Conservation (phyloP, 495 filamentous ascomycete species). For the Arthonia radiata region DNA sequence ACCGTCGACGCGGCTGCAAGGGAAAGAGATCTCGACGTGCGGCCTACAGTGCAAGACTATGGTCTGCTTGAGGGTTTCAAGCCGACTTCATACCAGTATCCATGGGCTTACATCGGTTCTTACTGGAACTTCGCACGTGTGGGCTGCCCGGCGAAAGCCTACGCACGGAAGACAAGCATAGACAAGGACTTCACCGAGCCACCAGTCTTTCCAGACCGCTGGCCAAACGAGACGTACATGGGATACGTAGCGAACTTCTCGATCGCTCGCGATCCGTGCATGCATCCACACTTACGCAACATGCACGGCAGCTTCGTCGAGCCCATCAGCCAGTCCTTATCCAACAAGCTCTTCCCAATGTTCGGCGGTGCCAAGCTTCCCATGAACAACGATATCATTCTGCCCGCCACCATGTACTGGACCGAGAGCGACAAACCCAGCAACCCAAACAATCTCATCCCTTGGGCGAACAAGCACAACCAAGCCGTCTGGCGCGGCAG, state of each 20-base stretch:
- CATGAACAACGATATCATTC: slow-evolving; percentile 59
- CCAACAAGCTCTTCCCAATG: slow-evolving; percentile 35
- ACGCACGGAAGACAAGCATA: slow-evolving; percentile 22
- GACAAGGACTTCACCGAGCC: slow-evolving; percentile 10
- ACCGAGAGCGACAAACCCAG: slow-evolving; percentile 18
- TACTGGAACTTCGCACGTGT: slow-evolving; percentile 38
- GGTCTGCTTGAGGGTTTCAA: too few species aligned
- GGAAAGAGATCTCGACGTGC: slow-evolving; percentile 1
- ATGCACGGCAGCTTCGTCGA: slow-evolving; percentile 50
- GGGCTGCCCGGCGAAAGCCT: slow-evolving; percentile 34
- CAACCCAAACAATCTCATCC: slow-evolving; percentile 13
- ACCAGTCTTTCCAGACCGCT: slow-evolving; percentile 17
- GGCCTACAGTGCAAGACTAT: neutral
- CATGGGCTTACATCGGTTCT: slow-evolving; percentile 13
- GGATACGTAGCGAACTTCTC: slow-evolving; percentile 44
- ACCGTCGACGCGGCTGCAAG: slow-evolving; percentile 5
- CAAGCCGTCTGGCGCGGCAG: slow-evolving; percentile 44
- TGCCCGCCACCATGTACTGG: slow-evolving; percentile 58
- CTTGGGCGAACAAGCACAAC: slow-evolving; percentile 31
- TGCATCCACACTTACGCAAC: slow-evolving; percentile 24
- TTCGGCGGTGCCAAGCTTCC: slow-evolving; percentile 56
- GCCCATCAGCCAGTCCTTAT: slow-evolving; percentile 30
- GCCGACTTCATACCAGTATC: too few species aligned
- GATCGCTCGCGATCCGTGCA: slow-evolving; percentile 38
- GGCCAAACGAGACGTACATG: slow-evolving; percentile 15